Conservation (phyloP, 192 early-diverging fungal genomes). For the Linnemannia exigua region DNA sequence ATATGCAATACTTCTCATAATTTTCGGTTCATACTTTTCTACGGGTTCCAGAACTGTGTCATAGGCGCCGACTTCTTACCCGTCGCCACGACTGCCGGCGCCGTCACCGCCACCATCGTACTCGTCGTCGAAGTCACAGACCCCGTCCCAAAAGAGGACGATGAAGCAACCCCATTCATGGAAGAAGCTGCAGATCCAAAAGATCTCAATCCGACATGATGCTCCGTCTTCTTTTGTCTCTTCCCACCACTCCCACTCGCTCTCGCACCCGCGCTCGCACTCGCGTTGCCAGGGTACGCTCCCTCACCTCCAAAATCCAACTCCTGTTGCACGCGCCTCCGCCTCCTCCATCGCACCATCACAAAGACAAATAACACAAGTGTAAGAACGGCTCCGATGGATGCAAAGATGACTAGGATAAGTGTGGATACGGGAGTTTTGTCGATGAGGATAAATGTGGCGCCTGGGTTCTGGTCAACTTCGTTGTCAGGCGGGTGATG, state of each 20-base stretch:
- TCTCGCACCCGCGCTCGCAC: neutral
- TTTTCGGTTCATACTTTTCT: neutral
- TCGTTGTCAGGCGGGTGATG: no score
- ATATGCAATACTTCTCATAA: no score
- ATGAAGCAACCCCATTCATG: neutral
- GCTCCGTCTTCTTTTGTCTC: neutral
- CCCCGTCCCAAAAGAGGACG: neutral
- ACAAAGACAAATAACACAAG: neutral
- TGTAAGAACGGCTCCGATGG: neutral
- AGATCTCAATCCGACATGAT: constrained; percentile 14
- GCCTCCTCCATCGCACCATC: neutral
- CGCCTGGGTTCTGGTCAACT: no score
- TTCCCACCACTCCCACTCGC: neutral
- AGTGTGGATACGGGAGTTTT: neutral
- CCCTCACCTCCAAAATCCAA: neutral
- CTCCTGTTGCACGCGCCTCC: neutral
- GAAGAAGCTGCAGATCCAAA: constrained; percentile 9
- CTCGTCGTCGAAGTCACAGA: neutral
- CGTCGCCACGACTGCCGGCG: no score
- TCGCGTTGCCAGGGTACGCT: neutral
- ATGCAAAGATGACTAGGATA: neutral
- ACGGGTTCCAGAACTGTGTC: constrained; percentile 40
- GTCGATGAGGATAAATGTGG: neutral
- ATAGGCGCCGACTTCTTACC: neutral
- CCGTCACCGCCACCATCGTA: no score